phyloP scores from a whole-genome alignment of 164 flowering plant genomes.

The Brasenia schreberi region DNA sequence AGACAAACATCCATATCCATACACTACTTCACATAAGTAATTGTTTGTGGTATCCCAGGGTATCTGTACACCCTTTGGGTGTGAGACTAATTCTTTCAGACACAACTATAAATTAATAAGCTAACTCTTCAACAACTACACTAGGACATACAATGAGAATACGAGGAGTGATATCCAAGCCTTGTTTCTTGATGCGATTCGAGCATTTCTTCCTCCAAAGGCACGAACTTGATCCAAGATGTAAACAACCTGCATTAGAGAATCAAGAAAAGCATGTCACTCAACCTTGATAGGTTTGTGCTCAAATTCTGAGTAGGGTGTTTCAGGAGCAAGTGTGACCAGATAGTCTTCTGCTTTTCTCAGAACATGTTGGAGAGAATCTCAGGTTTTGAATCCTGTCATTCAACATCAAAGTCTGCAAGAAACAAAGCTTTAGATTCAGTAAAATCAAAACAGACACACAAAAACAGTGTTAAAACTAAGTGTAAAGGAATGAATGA shows the following conservation, averaged over 20 bases:
- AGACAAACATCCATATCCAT: too few species aligned
- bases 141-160: slow-evolving; percentile 62
- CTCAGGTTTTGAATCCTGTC: slow-evolving; percentile 63
- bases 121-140: background rate
- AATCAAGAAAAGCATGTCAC: too few species aligned
- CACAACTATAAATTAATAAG: too few species aligned
- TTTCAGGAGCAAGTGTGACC: slow-evolving; percentile 46
- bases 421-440: background rate
- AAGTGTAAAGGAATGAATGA: too few species aligned
- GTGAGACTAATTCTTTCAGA: too few species aligned
- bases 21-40: too few species aligned
- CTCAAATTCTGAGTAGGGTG: slow-evolving; percentile 78
- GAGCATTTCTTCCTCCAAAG: slow-evolving; percentile 77
- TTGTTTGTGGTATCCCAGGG: too few species aligned
- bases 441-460: background rate
- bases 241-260: slow-evolving; percentile 54
- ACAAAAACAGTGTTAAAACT: too few species aligned
- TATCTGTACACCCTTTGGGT: too few species aligned
- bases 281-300: slow-evolving; percentile 14
- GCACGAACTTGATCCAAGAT: slow-evolving; percentile 98
- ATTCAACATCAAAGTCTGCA: slow-evolving; percentile 83
- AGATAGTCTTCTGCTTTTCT: slow-evolving; percentile 74
- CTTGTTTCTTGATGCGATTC: slow-evolving; percentile 59
- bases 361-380: slow-evolving; percentile 50
- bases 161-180: slow-evolving; percentile 61